Base-by-base conservation (phyloP, 2,329 filamentous ascomycete species). In the Fusarium agapanthi region DNA sequence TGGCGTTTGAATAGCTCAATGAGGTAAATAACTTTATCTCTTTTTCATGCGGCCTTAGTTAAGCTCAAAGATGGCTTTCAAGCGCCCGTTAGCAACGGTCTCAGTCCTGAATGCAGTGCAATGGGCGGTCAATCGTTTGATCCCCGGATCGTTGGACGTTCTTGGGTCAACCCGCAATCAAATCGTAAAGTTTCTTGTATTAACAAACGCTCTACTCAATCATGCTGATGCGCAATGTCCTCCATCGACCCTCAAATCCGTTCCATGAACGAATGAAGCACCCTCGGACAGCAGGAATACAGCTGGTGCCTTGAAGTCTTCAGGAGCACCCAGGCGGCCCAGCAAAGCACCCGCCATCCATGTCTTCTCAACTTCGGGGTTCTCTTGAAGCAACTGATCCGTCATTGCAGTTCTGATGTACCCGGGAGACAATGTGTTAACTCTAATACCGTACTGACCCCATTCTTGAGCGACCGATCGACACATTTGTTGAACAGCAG, bases 401-500 rank as follows among this genome's bases (percentile, higher is more conserved):
- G 84, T 86, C 84, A 86, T 86, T 24, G 83, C 83, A 5, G 84
- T 86, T 56, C 83, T 79, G 64, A 87, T 86, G 65, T 86, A 86
- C 6, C 90, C 90, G 0, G 90, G 90, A 50, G 88, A 91, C 50
- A 92, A 83, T 3, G 88, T 91, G 79, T 92, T 92, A 67, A 92
- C 87, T 14, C 90, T 85, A 61, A 92, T 92, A 32, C 87, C 88
- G 78, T 89, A 83, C 62, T 85, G 81, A 26, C 88, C 89, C 89
- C 89, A 91, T 81, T 91, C 89, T 26, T 87, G 82, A 11, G 89
- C 89, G 7, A 91, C 82, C 55, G 89, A 90, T 44, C 88, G 85
- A 26, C 83, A 87, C 50, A 91, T 84, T 75, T 91, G 88, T 57
- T 89, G 84, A 1, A 91, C 88, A 22, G 86, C 89, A 15, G 88